Evolutionary conservation across 768 basidiomycete species (phyloP).

Genomic region (Lentinula detonsa): DNA sequence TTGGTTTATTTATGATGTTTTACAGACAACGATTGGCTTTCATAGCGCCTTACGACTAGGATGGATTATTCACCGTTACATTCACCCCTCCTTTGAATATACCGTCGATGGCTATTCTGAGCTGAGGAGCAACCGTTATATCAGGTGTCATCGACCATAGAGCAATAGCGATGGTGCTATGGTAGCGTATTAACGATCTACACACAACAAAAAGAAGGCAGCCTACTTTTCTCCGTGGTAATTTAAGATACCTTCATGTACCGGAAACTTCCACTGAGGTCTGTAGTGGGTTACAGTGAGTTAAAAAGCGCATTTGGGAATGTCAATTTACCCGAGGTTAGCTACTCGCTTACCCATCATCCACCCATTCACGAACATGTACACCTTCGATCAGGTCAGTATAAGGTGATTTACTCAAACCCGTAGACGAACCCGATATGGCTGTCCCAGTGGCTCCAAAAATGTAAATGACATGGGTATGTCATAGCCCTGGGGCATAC

Average conservation of each 20-base stretch:
- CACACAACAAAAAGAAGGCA: background rate
- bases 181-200: background rate
- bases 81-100: conserved; percentile 40
- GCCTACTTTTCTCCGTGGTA: conserved; percentile 67
- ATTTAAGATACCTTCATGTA: conserved; percentile 75
- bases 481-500: conserved; percentile 56
- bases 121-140: conserved; percentile 24
- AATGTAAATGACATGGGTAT: conserved; percentile 70
- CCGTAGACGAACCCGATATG: conserved; percentile 40
- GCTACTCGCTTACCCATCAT: conserved; percentile 80
- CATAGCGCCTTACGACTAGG: background rate
- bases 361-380: conserved; percentile 84
- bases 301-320: background rate
- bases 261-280: conserved; percentile 77
- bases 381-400: conserved; percentile 22
- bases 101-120: conserved; percentile 32
- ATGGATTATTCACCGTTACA: conserved; percentile 29
- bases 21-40: too few relatives aligned
- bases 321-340: conserved; percentile 49
- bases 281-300: conserved; percentile 22
- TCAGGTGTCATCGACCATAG: conserved; percentile 39
- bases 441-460: conserved; percentile 48
- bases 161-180: conserved; percentile 48
- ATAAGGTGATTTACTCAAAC: background rate
- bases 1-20: too few relatives aligned